These are phyloP conservation scores for Epichloe coenophiala DNA, from an alignment of 2,329 filamentous ascomycete species.

Conservation along the genomic window DNA sequence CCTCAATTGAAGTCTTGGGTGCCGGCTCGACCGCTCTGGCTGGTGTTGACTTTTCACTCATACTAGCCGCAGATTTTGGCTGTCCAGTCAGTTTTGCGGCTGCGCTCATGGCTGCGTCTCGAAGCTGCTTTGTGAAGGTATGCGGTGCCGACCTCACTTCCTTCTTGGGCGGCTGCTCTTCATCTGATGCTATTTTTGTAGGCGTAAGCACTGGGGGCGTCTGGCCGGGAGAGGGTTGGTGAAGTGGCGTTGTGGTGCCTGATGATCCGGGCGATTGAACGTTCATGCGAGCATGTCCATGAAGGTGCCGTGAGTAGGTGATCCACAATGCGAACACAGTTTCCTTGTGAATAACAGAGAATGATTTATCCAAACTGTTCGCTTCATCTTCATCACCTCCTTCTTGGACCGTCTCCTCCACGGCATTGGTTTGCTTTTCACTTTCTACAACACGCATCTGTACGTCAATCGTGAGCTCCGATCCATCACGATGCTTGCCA, in stretches of 20 bases:
- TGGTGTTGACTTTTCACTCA: conserved; percentile 19
- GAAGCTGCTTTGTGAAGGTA: conserved; percentile 41
- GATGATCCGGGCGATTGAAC: conserved; percentile 49
- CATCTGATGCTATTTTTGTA: conserved; percentile 41
- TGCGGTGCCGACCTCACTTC: conserved; percentile 28
- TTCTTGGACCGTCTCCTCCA: conserved; percentile 53
- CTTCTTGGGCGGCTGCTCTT: conserved; percentile 27
- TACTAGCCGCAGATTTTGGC: conserved; percentile 16
- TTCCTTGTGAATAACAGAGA: conserved; percentile 48
- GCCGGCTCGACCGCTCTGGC: conserved; percentile 23
- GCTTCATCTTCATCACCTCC: conserved; percentile 39
- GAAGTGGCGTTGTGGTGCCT: conserved; percentile 55
- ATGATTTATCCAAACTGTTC: conserved; percentile 24
- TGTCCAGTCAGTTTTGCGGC: conserved; percentile 38
- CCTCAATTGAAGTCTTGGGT: conserved; percentile 71
- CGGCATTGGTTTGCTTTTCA: conserved; percentile 51
- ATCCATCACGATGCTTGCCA: conserved; percentile 79
- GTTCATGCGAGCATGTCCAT: conserved; percentile 49
- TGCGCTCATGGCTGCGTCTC: conserved; percentile 40
- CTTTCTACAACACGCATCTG: conserved; percentile 95
- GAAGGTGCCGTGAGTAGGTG: conserved; percentile 86
- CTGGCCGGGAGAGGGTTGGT: conserved; percentile 68
- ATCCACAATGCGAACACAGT: conserved; percentile 94
- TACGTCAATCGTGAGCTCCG: conserved; percentile 84
- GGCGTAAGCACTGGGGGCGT: conserved; percentile 43